A percentile compares a stretch with the other conserved stretches of the same genome.
Evolutionary conservation across 2,329 filamentous ascomycete species (phyloP).

Genomic region (Shiraia bambusicola): DNA sequence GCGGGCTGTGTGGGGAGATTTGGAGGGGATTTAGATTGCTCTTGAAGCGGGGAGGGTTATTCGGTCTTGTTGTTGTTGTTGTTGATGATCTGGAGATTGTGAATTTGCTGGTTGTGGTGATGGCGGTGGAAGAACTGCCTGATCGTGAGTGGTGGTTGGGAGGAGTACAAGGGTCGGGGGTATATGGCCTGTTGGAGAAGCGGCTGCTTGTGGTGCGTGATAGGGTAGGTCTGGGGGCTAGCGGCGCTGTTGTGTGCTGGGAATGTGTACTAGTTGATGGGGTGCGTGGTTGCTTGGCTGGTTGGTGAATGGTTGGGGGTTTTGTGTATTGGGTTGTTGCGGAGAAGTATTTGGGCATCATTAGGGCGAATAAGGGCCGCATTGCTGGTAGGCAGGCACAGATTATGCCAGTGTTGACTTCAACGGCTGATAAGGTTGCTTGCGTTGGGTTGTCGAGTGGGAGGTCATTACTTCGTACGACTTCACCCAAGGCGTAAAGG

Average conservation of each 20-base stretch:
- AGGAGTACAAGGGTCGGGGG: slow-evolving; percentile 3
- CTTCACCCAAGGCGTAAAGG: slow-evolving; percentile 30
- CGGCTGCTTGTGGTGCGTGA: slow-evolving; percentile 4
- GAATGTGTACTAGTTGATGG: slow-evolving; percentile 4
- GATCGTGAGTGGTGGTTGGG: slow-evolving; percentile 14
- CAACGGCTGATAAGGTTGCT: slow-evolving; percentile 36
- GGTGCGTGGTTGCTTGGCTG: slow-evolving; percentile 12
- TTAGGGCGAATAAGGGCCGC: slow-evolving; percentile 33
- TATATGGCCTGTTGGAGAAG: slow-evolving; percentile 1
- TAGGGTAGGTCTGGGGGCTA: slow-evolving; percentile 3
- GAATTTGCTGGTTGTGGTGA: slow-evolving; percentile 7
- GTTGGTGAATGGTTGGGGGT: slow-evolving; percentile 18
- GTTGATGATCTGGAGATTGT: neutral
- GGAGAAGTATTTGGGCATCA: slow-evolving; percentile 45
- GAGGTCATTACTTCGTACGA: slow-evolving; percentile 31
- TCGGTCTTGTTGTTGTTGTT: too few relatives aligned
- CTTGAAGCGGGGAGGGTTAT: slow-evolving; percentile 9
- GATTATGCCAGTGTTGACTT: slow-evolving; percentile 38
- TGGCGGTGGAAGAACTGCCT: slow-evolving; percentile 9
- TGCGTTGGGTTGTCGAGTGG: slow-evolving; percentile 38
- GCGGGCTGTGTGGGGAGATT: slow-evolving; percentile 8
- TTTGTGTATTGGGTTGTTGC: slow-evolving; percentile 17
- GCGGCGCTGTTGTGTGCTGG: slow-evolving; percentile 5
- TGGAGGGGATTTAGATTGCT: slow-evolving; percentile 20
- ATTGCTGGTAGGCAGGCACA: slow-evolving; percentile 41